Conservation (phyloP, 2,329 filamentous ascomycete species). For the Penicillium hesseltinei region DNA sequence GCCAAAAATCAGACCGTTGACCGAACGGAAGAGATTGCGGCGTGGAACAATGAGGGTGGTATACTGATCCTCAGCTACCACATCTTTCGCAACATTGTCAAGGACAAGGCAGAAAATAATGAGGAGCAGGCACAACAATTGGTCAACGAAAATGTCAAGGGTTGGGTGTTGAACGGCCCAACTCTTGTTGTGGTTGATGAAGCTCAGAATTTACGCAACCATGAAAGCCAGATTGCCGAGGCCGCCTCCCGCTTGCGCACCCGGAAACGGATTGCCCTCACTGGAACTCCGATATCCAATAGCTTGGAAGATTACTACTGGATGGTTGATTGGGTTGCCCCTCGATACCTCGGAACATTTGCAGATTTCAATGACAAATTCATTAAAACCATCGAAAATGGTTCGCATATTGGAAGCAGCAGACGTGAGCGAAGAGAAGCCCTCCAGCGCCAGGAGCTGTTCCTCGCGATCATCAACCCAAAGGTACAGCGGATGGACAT, state of each 20-base stretch:
- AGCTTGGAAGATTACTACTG: constrained; percentile 78
- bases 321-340: constrained; percentile 87
- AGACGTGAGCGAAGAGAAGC: constrained; percentile 56
- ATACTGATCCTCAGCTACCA: constrained; percentile 74
- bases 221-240: constrained; percentile 50
- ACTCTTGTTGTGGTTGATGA: constrained; percentile 82
- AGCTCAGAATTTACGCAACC: constrained; percentile 76
- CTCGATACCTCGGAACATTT: constrained; percentile 68
- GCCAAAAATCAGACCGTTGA: too few species aligned
- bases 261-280: constrained; percentile 73
- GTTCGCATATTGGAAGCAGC: constrained; percentile 66
- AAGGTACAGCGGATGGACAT: constrained; percentile 77
- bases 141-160: constrained; percentile 30
- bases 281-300: constrained; percentile 82
- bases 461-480: constrained; percentile 70
- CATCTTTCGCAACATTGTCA: constrained; percentile 53
- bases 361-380: constrained; percentile 70
- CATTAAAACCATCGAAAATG: constrained; percentile 68
- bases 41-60: constrained; percentile 53
- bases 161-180: constrained; percentile 59
- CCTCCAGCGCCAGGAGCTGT: constrained; percentile 64
- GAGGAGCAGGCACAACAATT: constrained; percentile 37
- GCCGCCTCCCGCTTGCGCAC: constrained; percentile 63
- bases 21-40: too few species aligned
- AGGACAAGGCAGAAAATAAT: background rate